Evolutionary conservation across 2,329 filamentous ascomycete species (phyloP), one percentile per base, ranked within the genome.

Genomic region (Ophiocordyceps australis): DNA sequence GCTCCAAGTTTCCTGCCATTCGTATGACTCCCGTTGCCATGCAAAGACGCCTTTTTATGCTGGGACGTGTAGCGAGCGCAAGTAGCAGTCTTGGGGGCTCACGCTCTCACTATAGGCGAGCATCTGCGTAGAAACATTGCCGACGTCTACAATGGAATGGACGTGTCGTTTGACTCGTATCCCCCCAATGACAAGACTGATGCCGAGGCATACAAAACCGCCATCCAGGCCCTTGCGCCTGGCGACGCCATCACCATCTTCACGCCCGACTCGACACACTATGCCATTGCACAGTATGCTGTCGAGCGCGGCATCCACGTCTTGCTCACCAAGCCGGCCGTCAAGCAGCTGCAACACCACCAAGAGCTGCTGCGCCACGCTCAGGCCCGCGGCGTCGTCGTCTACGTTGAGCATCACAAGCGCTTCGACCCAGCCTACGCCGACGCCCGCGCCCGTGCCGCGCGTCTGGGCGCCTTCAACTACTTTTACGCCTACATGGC

Each of bases 401-500:
- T 93, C 36, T 93, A 81, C 57, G 64, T 94, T 40, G 85, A 94
- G 62, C 85, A 94, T 57, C 85, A 94, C 66, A 94, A 94, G 62
- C 81, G 86, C 30, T 94, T 75, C 55, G 85, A 94, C 49, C 85
- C 85, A 3, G 82, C 82, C 14, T 94, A 94, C 57, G 71, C 80
- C 10, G 85, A 94, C 49, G 86, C 86, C 10, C 69, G 74, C 25
- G 74, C 74, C 55, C 73, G 76, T 39, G 80, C 81, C 10, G 57
- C 69, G 43, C 71, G 62, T 27, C 60, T 94, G 7, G 85, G 85
- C 35, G 82, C 93, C 54, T 94, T 94, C 70, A 93, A 92, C 62
- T 94, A 94, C 63, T 94, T 92, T 50, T 94, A 93, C 65, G 77
- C 70, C 40, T 94, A 94, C 66, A 92, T 93, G 83, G 81, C 74